Evolutionary conservation across 2,329 filamentous ascomycete genomes (phyloP), one percentile per base, ranked within the genome.

Genomic region (Simplicillium sp.): DNA sequence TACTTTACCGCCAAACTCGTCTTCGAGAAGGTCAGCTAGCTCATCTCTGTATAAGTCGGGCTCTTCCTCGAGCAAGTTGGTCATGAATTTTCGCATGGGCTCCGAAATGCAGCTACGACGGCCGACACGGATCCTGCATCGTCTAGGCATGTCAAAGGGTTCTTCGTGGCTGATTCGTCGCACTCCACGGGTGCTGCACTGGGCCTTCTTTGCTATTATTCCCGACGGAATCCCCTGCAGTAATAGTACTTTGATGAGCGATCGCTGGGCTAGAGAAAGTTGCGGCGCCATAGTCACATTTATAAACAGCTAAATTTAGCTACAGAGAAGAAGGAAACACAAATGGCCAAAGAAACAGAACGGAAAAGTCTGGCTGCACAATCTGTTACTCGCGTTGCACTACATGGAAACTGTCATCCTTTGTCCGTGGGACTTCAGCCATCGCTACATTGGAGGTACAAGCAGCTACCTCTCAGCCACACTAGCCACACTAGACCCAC

Each of bases 11-110:
- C 37, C 37, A 40, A 43, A 43, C 32, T 37, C 36, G 17, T 42
- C 38, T 15, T 32, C 46, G 14, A 55, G 37, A 38, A 54, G 50
- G 29, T 48, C 37, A 15, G 39, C 45, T 44, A 55, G 49, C 38
- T 51, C 50, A 31, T 52, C 48, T 36, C 48, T 39, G 37, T 54
- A 53, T 41, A 51, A 39, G 46, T 45, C 39, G 25, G 51, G 51
- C 36, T 52, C 51, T 47, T 52, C 45, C 28, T 42, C 38, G 17
- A 55, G 46, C 36, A 50, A 42, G 36, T 57, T 44, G 44, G 43
- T 46, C 14, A 57, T 45, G n/a, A 46, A 48, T 18, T 50, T 42
- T 29, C 49, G 42, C 44, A 56, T 55, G 4, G 43, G 34, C 37
- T 49, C 46, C 11, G 52, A 52, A 34, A 56, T 47, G 28, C 38